These are phyloP conservation scores for Aspergillus sclerotialis DNA, from an alignment of 2,329 filamentous ascomycete species.

Conservation along the genomic window DNA sequence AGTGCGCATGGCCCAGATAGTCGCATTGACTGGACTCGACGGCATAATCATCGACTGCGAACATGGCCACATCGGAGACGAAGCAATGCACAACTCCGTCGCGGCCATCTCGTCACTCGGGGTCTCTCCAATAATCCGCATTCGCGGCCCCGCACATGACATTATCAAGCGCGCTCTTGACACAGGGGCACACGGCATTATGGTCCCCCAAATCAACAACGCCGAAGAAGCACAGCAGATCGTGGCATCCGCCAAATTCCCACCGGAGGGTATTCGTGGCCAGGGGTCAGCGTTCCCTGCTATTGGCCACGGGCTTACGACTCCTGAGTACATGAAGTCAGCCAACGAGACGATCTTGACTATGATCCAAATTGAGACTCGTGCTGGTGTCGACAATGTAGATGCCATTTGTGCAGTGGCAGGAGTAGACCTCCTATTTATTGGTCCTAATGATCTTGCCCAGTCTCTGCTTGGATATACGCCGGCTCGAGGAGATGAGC, in stretches of 20 bases:
- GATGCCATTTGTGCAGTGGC: slow-evolving; percentile 32
- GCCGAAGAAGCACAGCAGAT: slow-evolving; percentile 38
- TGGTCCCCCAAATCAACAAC: slow-evolving; percentile 36
- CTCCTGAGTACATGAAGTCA: slow-evolving; percentile 24
- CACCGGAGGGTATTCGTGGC: slow-evolving; percentile 21
- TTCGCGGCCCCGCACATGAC: slow-evolving; percentile 13
- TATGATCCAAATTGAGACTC: slow-evolving; percentile 35
- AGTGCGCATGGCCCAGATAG: slow-evolving; percentile 43
- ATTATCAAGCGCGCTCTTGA: slow-evolving; percentile 20
- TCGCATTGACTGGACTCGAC: slow-evolving; percentile 59
- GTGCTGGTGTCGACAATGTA: slow-evolving; percentile 32
- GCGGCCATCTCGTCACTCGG: slow-evolving; percentile 18
- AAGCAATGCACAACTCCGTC: slow-evolving; percentile 21
- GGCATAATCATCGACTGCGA: slow-evolving; percentile 53
- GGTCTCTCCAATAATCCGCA: slow-evolving; percentile 17
- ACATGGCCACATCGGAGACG: slow-evolving; percentile 21
- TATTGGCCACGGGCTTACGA: slow-evolving; percentile 26
- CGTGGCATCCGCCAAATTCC: slow-evolving; percentile 21
- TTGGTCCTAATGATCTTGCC: slow-evolving; percentile 30
- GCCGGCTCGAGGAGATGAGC: slow-evolving; percentile 47
- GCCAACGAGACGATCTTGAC: slow-evolving; percentile 29
- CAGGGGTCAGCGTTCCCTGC: slow-evolving; percentile 22
- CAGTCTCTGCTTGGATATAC: slow-evolving; percentile 53
- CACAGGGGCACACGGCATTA: slow-evolving; percentile 37
- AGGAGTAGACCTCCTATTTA: slow-evolving; percentile 32